These are phyloP conservation scores for Picea sitchensis DNA, from an alignment of 75 land plant genomes.

Conservation along the genomic window DNA sequence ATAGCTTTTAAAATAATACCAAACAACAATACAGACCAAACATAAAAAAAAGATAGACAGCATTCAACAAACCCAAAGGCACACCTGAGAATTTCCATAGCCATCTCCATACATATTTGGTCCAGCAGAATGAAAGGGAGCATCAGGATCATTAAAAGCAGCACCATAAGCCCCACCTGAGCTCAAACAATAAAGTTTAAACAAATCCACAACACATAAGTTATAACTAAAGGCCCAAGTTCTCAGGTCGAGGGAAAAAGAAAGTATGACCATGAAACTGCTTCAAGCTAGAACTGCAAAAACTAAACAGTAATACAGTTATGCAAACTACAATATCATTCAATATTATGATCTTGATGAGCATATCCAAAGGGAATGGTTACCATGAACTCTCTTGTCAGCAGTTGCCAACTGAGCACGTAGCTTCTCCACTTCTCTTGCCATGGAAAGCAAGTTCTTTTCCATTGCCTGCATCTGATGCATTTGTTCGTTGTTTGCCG, in stretches of 20 bases:
- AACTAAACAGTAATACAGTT: background rate
- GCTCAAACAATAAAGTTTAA: background rate
- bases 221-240: conserved; percentile 17
- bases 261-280: background rate
- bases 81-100: conserved; percentile 37
- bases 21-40: background rate
- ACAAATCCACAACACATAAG: background rate
- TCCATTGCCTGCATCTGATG: conserved; percentile 43
- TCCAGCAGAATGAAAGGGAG: conserved; percentile 26
- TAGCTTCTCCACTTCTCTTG: conserved; percentile 39
- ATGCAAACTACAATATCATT: background rate
- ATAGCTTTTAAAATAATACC: background rate
- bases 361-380: no score
- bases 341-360: background rate
- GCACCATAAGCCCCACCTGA: conserved; percentile 44
- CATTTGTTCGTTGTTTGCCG: conserved; percentile 30
- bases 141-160: conserved; percentile 33
- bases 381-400: conserved; percentile 26
- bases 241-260: background rate
- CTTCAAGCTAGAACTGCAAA: background rate
- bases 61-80: background rate
- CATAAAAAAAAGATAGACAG: no score
- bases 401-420: conserved; percentile 34
- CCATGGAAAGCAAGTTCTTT: conserved; percentile 39
- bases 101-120: conserved; percentile 46